phyloP scores from a whole-genome alignment of 495 filamentous ascomycete genomes.

The Xylaria nigripes region DNA sequence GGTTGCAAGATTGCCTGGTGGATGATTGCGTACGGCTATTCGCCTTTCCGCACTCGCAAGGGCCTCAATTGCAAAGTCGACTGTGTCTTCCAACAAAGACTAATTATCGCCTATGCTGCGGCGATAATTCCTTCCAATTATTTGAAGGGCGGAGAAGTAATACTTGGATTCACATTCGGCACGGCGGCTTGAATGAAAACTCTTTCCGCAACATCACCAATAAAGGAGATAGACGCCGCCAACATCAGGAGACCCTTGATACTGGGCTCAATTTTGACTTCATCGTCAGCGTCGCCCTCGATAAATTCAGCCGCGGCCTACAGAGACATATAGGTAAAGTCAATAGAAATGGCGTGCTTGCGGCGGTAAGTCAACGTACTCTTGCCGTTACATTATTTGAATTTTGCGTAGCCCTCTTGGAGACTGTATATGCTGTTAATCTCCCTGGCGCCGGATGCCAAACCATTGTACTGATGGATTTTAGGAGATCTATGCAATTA shows the following conservation, averaged over 20 bases:
- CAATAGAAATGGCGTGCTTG: conserved; percentile 32
- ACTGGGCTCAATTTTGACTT: conserved; percentile 34
- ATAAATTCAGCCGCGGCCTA: conserved; percentile 38
- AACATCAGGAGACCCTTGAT: conserved; percentile 33
- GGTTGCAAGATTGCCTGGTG: conserved; percentile 30
- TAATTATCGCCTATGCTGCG: conserved; percentile 40
- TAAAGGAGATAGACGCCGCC: conserved; percentile 27
- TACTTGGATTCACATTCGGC: conserved; percentile 37
- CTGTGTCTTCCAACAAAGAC: conserved; percentile 34
- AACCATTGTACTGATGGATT: background rate
- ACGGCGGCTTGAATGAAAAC: conserved; percentile 30
- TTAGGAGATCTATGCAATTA: conserved; percentile 47
- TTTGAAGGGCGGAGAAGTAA: conserved; percentile 34
- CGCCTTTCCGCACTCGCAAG: conserved; percentile 42
- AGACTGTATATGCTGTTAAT: no score
- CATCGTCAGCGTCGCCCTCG: conserved; percentile 36
- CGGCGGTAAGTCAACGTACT: conserved; percentile 27
- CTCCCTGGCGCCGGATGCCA: no score
- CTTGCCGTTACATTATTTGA: no score
- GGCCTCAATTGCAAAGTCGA: conserved; percentile 26
- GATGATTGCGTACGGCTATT: conserved; percentile 38
- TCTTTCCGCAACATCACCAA: conserved; percentile 26
- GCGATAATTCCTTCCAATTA: conserved; percentile 35
- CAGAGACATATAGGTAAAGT: conserved; percentile 37
- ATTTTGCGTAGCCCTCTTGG: no score